Conservation (phyloP, 768 basidiomycete genomes). For the Galerina sulciceps region DNA sequence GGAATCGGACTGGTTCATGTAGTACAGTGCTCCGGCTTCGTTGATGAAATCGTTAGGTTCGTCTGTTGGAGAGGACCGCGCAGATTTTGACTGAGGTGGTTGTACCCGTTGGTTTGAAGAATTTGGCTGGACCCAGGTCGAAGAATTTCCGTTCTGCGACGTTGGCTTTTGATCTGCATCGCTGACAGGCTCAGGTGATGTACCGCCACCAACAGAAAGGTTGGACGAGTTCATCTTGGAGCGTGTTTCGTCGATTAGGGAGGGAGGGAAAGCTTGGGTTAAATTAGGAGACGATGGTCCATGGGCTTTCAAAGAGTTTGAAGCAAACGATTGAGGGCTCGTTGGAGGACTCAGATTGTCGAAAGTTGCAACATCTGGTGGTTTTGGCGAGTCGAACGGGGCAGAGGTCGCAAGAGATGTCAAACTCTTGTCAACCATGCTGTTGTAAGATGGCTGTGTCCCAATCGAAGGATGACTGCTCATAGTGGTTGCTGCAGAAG, state of each 20-base stretch:
- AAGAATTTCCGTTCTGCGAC: conserved; percentile 1
- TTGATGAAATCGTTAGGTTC: conserved; percentile 41
- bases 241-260: conserved; percentile 4
- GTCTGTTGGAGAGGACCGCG: conserved; percentile 22
- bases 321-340: background rate
- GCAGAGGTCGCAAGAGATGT: conserved; percentile 16
- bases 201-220: conserved; percentile 1
- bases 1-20: conserved; percentile 56
- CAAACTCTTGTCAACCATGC: conserved; percentile 8
- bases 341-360: conserved; percentile 5
- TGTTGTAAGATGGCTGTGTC: conserved; percentile 4
- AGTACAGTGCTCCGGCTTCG: conserved; percentile 71
- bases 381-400: conserved; percentile 8
- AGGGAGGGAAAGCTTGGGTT: conserved; percentile 6
- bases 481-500: conserved; percentile 5
- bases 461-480: conserved; percentile 13
- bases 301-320: background rate
- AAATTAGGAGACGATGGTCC: conserved; percentile 2
- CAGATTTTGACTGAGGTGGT: conserved; percentile 16
- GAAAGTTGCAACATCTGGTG: background rate
- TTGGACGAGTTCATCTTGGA: conserved; percentile 9
- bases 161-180: conserved; percentile 7
- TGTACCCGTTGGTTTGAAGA: conserved; percentile 10
- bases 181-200: conserved; percentile 13
- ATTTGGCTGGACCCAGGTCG: background rate